A percentile compares a stretch with the other conserved stretches of the same genome.
phyloP scores from a whole-genome alignment of 306 rosid species.

The Acacia crassicarpa region DNA sequence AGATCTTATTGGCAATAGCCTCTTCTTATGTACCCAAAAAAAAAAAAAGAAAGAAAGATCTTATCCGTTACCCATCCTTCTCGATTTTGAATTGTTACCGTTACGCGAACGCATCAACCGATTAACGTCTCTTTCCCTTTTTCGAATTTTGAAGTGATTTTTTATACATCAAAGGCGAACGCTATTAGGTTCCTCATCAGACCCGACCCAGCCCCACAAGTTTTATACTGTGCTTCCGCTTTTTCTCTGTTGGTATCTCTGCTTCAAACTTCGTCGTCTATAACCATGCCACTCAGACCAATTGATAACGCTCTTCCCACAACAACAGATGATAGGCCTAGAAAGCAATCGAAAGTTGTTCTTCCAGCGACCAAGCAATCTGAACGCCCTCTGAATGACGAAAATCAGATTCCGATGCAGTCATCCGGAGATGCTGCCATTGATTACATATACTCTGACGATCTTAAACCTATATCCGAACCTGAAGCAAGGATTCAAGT shows the following conservation, averaged over 20 bases:
- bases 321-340: conserved; percentile 62
- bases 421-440: conserved; percentile 54
- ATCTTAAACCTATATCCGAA: conserved; percentile 66
- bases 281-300: conserved; percentile 80
- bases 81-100: conserved; percentile 33
- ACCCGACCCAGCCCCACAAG: neutral
- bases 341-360: conserved; percentile 64
- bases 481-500: conserved; percentile 73
- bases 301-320: conserved; percentile 81
- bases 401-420: conserved; percentile 55
- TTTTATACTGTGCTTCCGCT: neutral
- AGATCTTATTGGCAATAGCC: too few species aligned
- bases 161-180: neutral
- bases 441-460: conserved; percentile 71
- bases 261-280: neutral
- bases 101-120: neutral
- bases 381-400: conserved; percentile 43
- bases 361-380: conserved; percentile 46
- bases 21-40: too few species aligned
- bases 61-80: neutral
- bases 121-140: conserved; percentile 37
- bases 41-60: neutral
- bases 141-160: conserved; percentile 7
- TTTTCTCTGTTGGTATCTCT: neutral
- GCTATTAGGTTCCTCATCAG: neutral